Evolutionary conservation across 352 stramenopile species (phyloP).

Genomic region (Phytophthora sp.): DNA sequence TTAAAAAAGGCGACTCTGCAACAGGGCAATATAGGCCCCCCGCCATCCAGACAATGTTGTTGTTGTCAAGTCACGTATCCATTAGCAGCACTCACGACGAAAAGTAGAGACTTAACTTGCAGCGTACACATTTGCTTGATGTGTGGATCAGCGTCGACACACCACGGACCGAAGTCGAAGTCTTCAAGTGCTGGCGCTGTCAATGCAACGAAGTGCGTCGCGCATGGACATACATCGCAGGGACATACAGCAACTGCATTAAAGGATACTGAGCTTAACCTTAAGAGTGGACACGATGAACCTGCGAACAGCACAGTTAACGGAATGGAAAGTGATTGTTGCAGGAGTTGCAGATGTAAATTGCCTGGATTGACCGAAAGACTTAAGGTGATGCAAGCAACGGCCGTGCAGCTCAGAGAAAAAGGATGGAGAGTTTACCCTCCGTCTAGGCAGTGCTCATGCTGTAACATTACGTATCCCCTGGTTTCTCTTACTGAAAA

Average conservation of each 20-base stretch:
- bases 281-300: background rate
- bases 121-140: background rate
- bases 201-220: too few relatives aligned
- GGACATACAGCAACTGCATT: background rate
- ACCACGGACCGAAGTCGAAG: background rate
- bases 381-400: background rate
- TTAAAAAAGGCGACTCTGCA: slow-evolving; percentile 4
- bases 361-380: background rate
- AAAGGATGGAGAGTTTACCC: background rate
- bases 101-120: background rate
- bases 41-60: slow-evolving; percentile 3
- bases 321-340: background rate
- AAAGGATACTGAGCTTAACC: background rate
- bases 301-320: background rate
- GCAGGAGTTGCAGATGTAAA: slow-evolving; percentile 6
- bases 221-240: too few relatives aligned
- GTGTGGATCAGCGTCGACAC: background rate
- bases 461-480: slow-evolving; percentile 11
- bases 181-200: background rate
- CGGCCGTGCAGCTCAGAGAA: background rate
- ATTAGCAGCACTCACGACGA: background rate
- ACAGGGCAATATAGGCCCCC: background rate
- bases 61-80: slow-evolving; percentile 17
- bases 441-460: slow-evolving; percentile 6
- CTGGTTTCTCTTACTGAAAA: slow-evolving; percentile 2